Conservation (phyloP, 768 basidiomycete genomes). For the Clitopilus passeckerianus region DNA sequence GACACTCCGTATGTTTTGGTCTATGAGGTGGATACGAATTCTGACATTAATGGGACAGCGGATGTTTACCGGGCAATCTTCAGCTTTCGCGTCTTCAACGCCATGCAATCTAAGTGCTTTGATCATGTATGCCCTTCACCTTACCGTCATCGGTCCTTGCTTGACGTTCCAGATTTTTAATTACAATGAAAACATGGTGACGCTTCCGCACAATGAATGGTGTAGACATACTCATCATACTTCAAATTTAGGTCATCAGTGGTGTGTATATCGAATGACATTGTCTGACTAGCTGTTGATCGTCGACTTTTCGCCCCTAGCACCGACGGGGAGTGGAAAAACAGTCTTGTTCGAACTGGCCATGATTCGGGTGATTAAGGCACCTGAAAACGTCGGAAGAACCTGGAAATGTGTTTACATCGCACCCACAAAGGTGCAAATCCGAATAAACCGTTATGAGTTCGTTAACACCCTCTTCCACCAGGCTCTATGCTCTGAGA, state of each 20-base stretch:
- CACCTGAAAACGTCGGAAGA: slow-evolving; percentile 27
- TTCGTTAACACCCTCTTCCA: slow-evolving; percentile 1
- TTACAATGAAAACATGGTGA: slow-evolving; percentile 63
- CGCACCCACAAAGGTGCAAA: slow-evolving; percentile 79
- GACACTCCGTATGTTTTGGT: slow-evolving; percentile 51
- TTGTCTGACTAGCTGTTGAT: not conserved
- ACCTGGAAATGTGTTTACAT: slow-evolving; percentile 82
- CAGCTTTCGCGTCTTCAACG: slow-evolving; percentile 89
- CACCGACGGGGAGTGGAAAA: slow-evolving; percentile 95
- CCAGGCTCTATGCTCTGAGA: slow-evolving; percentile 86
- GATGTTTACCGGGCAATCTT: slow-evolving; percentile 78
- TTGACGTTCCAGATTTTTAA: slow-evolving; percentile 43
- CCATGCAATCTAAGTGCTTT: slow-evolving; percentile 83
- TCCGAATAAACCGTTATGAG: not conserved
- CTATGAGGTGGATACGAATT: too few species aligned
- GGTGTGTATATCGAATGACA: slow-evolving; percentile 31
- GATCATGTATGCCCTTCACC: slow-evolving; percentile 47
- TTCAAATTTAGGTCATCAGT: slow-evolving; percentile 57
- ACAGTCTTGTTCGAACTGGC: slow-evolving; percentile 93
- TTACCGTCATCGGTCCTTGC: not conserved
- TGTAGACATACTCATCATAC: slow-evolving; percentile 6
- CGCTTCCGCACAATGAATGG: slow-evolving; percentile 5
- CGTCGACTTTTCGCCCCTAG: slow-evolving; percentile 32
- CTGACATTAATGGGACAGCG: slow-evolving; percentile 36
- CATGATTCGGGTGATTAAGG: slow-evolving; percentile 68